A percentile compares a stretch with the other conserved stretches of the same genome.
Conservation (phyloP, 1,284 basidiomycete species). For the Leucoagaricus sp. region DNA sequence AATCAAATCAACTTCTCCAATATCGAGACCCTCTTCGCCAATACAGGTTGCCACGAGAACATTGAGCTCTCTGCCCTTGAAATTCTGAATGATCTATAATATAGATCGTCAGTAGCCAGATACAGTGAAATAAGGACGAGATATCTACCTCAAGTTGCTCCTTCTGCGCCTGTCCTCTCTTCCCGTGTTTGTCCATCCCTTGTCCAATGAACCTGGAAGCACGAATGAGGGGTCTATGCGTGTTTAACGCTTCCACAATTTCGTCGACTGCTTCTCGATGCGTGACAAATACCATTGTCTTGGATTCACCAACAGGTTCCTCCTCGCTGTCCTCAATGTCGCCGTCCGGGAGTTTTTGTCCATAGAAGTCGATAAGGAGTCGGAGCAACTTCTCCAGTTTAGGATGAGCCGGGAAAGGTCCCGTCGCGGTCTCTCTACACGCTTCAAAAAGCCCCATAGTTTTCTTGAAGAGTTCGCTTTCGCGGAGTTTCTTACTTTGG, state of each 20-base stretch:
- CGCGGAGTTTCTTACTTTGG: conserved; percentile 46
- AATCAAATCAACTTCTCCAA: conserved; percentile 98
- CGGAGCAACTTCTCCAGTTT: conserved; percentile 88
- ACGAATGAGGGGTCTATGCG: conserved; percentile 72
- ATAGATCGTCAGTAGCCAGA: conserved; percentile 2
- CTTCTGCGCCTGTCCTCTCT: conserved; percentile 88
- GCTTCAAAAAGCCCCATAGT: conserved; percentile 66
- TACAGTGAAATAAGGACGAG: not conserved
- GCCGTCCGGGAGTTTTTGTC: conserved; percentile 53
- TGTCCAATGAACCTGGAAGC: conserved; percentile 92
- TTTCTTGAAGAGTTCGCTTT: conserved; percentile 60
- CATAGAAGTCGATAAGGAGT: conserved; percentile 83
- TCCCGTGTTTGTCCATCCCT: conserved; percentile 81
- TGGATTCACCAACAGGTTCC: conserved; percentile 51
- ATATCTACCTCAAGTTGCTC: conserved; percentile 80
- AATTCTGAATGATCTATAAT: conserved; percentile 77
- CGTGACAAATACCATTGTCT: conserved; percentile 96
- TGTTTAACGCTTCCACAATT: conserved; percentile 78
- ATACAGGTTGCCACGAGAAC: conserved; percentile 96
- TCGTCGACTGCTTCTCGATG: conserved; percentile 91
- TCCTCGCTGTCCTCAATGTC: conserved; percentile 36
- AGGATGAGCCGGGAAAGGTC: conserved; percentile 61
- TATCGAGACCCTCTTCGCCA: conserved; percentile 99
- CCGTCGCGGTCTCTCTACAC: conserved; percentile 49
- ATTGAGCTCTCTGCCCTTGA: conserved; percentile 89